These are phyloP conservation scores for Phaffia australis DNA, from an alignment of 768 basidiomycete species.

Conservation along the genomic window DNA sequence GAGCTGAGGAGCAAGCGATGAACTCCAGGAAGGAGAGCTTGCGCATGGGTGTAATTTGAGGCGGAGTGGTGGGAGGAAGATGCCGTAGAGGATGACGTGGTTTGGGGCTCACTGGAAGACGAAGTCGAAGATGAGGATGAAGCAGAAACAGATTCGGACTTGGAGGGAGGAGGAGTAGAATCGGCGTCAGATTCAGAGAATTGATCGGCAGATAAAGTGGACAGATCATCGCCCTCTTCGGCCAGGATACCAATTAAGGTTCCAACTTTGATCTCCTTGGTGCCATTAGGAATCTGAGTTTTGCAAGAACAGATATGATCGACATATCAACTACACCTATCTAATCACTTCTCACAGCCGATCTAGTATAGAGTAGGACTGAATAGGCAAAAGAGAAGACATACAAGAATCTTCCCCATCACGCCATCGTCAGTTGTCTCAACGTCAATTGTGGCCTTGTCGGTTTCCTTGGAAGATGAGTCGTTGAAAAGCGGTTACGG, in stretches of 20 bases:
- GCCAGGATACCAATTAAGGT: constrained; percentile 82
- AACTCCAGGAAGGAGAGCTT: constrained; percentile 80
- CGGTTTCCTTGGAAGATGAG: constrained; percentile 29
- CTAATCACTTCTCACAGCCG: constrained; percentile 31
- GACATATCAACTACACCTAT: background rate
- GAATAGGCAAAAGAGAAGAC: background rate
- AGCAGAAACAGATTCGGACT: constrained; percentile 25
- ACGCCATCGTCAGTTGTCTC: constrained; percentile 40
- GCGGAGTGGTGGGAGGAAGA: constrained; percentile 29
- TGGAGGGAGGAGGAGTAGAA: constrained; percentile 18
- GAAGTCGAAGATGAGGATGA: constrained; percentile 33
- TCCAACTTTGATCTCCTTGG: constrained; percentile 77
- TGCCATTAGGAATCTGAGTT: constrained; percentile 57
- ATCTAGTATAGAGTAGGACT: constrained; percentile 1
- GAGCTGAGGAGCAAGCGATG: constrained; percentile 51
- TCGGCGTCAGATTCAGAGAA: constrained; percentile 21
- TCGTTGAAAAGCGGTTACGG: constrained; percentile 25
- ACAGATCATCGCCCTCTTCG: constrained; percentile 91
- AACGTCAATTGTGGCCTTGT: constrained; percentile 41
- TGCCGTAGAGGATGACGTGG: constrained; percentile 26
- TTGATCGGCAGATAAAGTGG: constrained; percentile 53
- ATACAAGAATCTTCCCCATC: constrained; percentile 39
- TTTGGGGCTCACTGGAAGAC: constrained; percentile 36
- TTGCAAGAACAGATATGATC: background rate
- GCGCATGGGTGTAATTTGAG: constrained; percentile 43